A percentile compares a stretch with the other conserved stretches of the same genome.
Evolutionary conservation across 2,329 filamentous ascomycete genomes (phyloP).

Genomic region (Ceratocystis harringtonii): DNA sequence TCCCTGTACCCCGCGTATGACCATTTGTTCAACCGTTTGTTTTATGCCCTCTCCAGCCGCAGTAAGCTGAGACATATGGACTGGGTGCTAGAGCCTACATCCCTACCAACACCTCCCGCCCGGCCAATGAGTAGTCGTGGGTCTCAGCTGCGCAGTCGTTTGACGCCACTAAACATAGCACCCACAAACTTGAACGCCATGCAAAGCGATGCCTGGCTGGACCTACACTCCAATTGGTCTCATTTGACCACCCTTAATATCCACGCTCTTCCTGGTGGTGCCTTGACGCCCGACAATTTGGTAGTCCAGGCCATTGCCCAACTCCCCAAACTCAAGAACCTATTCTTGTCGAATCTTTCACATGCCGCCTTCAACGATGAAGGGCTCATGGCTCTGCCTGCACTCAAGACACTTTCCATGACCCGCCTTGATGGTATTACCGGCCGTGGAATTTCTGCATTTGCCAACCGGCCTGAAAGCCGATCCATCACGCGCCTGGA

Average conservation of each 20-base stretch:
- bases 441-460: conserved; percentile 39
- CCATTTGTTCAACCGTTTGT: conserved; percentile 40
- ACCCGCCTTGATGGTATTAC: conserved; percentile 42
- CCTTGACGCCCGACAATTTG: conserved; percentile 37
- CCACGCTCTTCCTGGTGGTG: conserved; percentile 42
- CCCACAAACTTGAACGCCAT: conserved; percentile 24
- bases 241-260: conserved; percentile 42
- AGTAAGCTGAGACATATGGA: conserved; percentile 40
- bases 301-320: conserved; percentile 35
- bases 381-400: conserved; percentile 39
- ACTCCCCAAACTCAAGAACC: conserved; percentile 40
- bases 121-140: conserved; percentile 25
- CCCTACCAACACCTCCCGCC: conserved; percentile 18
- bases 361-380: conserved; percentile 41
- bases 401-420: conserved; percentile 40
- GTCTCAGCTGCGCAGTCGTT: conserved; percentile 9
- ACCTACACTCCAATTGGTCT: conserved; percentile 40
- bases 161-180: conserved; percentile 15
- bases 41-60: conserved; percentile 45
- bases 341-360: conserved; percentile 45
- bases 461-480: conserved; percentile 36
- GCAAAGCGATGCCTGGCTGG: conserved; percentile 33
- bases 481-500: conserved; percentile 34
- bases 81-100: conserved; percentile 38
- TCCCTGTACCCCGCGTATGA: conserved; percentile 41